Evolutionary conservation across 495 filamentous ascomycete species (phyloP).

Genomic region (Podospora comata): DNA sequence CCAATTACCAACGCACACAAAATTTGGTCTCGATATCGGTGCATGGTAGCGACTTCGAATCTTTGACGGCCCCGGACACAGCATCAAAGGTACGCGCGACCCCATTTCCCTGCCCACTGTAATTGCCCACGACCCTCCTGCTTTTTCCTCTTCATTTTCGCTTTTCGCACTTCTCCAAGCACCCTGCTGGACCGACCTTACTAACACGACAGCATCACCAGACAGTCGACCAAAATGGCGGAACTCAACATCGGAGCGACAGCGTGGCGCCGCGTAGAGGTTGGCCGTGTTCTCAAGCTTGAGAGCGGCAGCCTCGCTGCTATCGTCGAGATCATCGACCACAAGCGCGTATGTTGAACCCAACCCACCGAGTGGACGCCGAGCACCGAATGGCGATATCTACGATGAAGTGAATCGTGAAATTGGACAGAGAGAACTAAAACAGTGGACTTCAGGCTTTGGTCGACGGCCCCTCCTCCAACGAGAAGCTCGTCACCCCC

Average conservation of each 20-base stretch:
- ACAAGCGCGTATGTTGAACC: conserved; percentile 87
- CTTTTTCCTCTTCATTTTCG: conserved; percentile 18
- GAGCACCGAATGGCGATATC: conserved; percentile 8
- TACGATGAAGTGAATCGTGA: conserved; percentile 7
- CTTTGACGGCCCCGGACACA: conserved; percentile 36
- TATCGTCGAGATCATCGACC: conserved; percentile 99
- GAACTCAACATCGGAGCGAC: conserved; percentile 36
- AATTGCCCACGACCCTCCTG: conserved; percentile 14
- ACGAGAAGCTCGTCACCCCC: conserved; percentile 70
- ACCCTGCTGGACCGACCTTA: conserved; percentile 13
- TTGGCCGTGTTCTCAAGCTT: conserved; percentile 83
- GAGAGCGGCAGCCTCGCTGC: conserved; percentile 80
- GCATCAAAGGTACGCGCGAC: conserved; percentile 37
- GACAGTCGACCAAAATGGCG: conserved; percentile 36
- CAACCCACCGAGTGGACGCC: conserved; percentile 8
- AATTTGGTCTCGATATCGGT: conserved; percentile 38
- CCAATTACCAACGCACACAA: conserved; percentile 38
- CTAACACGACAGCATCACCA: conserved; percentile 28
- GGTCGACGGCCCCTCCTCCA: conserved; percentile 84
- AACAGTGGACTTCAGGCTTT: conserved; percentile 65
- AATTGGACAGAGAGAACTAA: conserved; percentile 27
- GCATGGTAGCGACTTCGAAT: conserved; percentile 36
- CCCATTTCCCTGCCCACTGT: conserved; percentile 16
- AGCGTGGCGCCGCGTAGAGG: conserved; percentile 85
- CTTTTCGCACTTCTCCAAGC: conserved; percentile 18